A percentile compares a stretch with the other conserved stretches of the same genome.
These are phyloP conservation scores for Rosa rugosa DNA, from an alignment of 306 rosid species.

Conservation along the genomic window DNA sequence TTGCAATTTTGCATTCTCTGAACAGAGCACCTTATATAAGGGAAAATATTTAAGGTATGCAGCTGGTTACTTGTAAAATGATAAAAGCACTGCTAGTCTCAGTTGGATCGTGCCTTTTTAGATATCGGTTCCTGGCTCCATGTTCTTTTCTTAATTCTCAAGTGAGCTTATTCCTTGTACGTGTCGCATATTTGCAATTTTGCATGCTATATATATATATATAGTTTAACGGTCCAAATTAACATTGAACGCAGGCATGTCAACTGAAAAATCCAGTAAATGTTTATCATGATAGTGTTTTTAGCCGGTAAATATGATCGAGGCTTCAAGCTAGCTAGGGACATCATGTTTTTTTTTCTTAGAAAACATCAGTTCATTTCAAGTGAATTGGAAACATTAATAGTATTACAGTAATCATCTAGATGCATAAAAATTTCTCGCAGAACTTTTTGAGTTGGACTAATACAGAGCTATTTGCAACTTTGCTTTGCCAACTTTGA, in stretches of 20 bases:
- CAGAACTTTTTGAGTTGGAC: not conserved
- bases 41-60: constrained; percentile 13
- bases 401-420: not conserved
- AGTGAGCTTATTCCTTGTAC: not conserved
- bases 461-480: not conserved
- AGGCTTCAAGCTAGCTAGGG: not conserved
- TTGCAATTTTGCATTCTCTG: not conserved
- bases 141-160: not conserved
- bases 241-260: not conserved
- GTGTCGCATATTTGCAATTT: not conserved
- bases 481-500: not conserved
- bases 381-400: not conserved
- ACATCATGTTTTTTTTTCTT: not conserved
- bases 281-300: not conserved
- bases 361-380: not conserved
- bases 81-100: not conserved
- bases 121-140: not conserved
- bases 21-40: not conserved
- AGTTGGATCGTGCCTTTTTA: not conserved
- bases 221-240: not conserved
- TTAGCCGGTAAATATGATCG: not conserved
- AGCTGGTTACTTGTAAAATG: not conserved
- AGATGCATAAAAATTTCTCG: not conserved
- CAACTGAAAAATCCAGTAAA: not conserved
- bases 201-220: not conserved